Evolutionary conservation across 768 basidiomycete species (phyloP), one percentile per base, ranked within the genome.

Genomic region (Coprinopsis strossmayeri): DNA sequence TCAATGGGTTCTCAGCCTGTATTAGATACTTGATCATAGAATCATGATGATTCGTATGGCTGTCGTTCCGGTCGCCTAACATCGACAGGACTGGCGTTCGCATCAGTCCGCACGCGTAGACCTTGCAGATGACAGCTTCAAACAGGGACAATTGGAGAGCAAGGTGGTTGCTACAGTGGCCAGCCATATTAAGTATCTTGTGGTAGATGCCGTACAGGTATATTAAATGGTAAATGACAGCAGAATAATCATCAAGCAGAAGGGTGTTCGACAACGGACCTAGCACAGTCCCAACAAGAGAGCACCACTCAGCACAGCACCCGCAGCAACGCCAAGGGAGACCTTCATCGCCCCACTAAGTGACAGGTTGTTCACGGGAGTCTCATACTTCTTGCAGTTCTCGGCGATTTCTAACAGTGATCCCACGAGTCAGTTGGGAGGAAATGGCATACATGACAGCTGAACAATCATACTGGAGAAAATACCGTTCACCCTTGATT

Each of bases 351-450:
- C 25, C 5, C 43, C 43, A 20, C 43, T 32, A 4, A 45, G 43
- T 4, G 43, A 45, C 7, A 45, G 26, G 18, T 45, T 45, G 28
- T 45, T 45, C 10, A 32, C 25, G 10, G 43, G 43, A 5, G 17
- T 32, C 43, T 45, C 18, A 11, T 45, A 27, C 20, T 45, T 45
- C 27, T 32, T 11, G 28, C 43, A 45, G 43, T 45, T 45, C 26
- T 28, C 28, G 5, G 25, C 15, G 27, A 45, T 45, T 9, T 45
- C 43, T 45, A 20, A 17, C 20, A 20, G 20, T 20, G 10, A 17
- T 17, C 4, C 18, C 9, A 20, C 12, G 24, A 42, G 12, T 26
- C 41, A 42, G 20, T 23, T 28, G 27, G 5, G 27, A 45, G 15
- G 4, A 11, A 28, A 32, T n/a, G n/a, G n/a, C 3, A 28, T 10